Evolutionary conservation across 2,329 filamentous ascomycete genomes (phyloP).

Genomic region (Aspergillus niger): DNA sequence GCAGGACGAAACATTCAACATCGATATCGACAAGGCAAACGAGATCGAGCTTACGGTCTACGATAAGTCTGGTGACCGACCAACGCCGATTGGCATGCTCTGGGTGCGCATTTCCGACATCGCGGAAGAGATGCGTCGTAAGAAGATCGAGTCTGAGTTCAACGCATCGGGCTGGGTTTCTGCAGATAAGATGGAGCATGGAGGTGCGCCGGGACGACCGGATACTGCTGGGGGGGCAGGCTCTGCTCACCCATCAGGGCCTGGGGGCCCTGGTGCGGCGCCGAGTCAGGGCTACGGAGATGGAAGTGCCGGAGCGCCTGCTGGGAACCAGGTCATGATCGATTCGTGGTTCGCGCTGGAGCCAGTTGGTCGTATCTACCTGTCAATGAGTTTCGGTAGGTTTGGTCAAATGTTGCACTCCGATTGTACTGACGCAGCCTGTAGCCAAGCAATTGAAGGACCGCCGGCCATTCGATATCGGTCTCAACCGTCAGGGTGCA

Average conservation of each 20-base stretch:
- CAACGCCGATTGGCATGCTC: slow-evolving; percentile 88
- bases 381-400: slow-evolving; percentile 79
- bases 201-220: slow-evolving; percentile 50
- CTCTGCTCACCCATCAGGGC: slow-evolving; percentile 29
- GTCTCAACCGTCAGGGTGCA: slow-evolving; percentile 90
- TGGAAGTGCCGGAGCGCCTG: slow-evolving; percentile 34
- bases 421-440: slow-evolving; percentile 23
- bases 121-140: slow-evolving; percentile 93
- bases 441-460: slow-evolving; percentile 82
- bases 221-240: slow-evolving; percentile 57
- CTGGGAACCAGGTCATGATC: slow-evolving; percentile 54
- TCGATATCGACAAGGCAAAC: slow-evolving; percentile 97
- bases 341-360: slow-evolving; percentile 98
- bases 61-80: slow-evolving; percentile 88
- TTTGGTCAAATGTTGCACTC: neutral
- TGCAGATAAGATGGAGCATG: slow-evolving; percentile 85
- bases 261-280: slow-evolving; percentile 27
- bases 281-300: slow-evolving; percentile 33
- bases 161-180: slow-evolving; percentile 96
- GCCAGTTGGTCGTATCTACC: slow-evolving; percentile 86
- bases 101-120: slow-evolving; percentile 98
- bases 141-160: slow-evolving; percentile 95
- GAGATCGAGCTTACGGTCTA: slow-evolving; percentile 98
- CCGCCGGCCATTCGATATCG: slow-evolving; percentile 78
- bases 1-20: slow-evolving; percentile 86